Evolutionary conservation across 2,329 filamentous ascomycete species (phyloP).

Genomic region (Aspergillus pseudotamarii): DNA sequence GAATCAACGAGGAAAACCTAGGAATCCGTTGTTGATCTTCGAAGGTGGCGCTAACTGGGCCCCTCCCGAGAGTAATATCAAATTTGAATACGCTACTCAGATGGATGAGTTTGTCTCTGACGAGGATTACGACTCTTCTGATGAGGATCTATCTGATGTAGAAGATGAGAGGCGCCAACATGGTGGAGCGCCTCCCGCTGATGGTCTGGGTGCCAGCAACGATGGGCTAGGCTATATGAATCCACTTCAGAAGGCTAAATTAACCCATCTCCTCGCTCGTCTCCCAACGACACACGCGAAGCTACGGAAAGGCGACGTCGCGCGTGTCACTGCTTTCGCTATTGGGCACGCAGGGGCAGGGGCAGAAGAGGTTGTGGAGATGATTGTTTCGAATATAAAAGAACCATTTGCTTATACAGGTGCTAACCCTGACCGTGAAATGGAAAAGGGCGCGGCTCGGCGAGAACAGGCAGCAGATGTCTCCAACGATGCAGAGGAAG

Average conservation of each 20-base stretch:
- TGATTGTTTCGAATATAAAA: slow-evolving; percentile 80
- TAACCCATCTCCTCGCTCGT: slow-evolving; percentile 80
- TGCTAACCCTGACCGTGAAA: slow-evolving; percentile 62
- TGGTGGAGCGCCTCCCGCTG: slow-evolving; percentile 43
- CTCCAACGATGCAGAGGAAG: slow-evolving; percentile 39
- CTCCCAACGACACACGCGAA: slow-evolving; percentile 75
- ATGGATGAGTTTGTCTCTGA: slow-evolving; percentile 82
- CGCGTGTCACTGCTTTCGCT: slow-evolving; percentile 82
- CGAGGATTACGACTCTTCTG: slow-evolving; percentile 81
- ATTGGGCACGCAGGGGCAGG: slow-evolving; percentile 83
- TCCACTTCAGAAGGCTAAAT: slow-evolving; percentile 79
- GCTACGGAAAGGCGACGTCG: slow-evolving; percentile 82
- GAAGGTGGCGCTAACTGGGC: slow-evolving; percentile 79
- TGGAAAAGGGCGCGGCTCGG: slow-evolving; percentile 32
- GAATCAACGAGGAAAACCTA: slow-evolving; percentile 46
- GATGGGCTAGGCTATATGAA: slow-evolving; percentile 71
- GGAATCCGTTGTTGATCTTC: slow-evolving; percentile 64
- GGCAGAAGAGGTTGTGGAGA: slow-evolving; percentile 86
- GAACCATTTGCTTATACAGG: slow-evolving; percentile 73
- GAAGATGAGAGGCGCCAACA: slow-evolving; percentile 49
- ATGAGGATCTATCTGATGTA: slow-evolving; percentile 69
- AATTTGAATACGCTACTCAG: slow-evolving; percentile 76
- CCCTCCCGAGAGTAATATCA: slow-evolving; percentile 70
- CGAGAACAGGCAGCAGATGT: slow-evolving; percentile 37
- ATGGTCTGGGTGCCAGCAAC: slow-evolving; percentile 38